These are phyloP conservation scores for Dillenia turbinata DNA, from an alignment of 164 flowering plant genomes.

Conservation along the genomic window DNA sequence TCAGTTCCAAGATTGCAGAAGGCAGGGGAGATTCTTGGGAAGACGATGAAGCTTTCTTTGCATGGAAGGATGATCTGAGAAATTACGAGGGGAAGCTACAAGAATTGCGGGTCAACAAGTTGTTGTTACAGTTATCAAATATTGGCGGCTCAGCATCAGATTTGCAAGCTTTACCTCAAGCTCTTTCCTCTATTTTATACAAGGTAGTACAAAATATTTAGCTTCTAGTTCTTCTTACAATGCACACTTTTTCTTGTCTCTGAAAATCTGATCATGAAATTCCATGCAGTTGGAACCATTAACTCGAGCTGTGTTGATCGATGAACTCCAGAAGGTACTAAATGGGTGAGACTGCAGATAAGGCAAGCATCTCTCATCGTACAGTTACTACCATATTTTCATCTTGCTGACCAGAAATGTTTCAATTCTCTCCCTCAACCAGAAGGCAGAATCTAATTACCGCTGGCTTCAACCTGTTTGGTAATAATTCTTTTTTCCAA, in stretches of 20 bases:
- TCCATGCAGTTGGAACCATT: constrained; percentile 50
- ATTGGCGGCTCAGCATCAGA: constrained; percentile 65
- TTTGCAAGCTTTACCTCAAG: constrained; percentile 81
- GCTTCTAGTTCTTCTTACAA: background rate
- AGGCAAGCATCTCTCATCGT: background rate
- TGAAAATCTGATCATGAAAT: background rate
- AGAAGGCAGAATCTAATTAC: too few species aligned
- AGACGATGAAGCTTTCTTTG: constrained; percentile 74
- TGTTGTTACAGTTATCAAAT: constrained; percentile 57
- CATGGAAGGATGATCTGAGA: constrained; percentile 63
- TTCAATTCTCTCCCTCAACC: too few species aligned
- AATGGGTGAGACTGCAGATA: constrained; percentile 7
- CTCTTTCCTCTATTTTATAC: constrained; percentile 72
- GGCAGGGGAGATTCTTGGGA: constrained; percentile 53
- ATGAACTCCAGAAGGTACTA: constrained; percentile 40
- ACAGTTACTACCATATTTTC: background rate
- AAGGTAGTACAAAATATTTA: constrained; percentile 44
- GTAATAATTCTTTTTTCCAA: too few species aligned
- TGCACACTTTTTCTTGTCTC: background rate
- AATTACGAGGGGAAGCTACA: constrained; percentile 66
- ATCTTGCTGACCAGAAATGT: background rate
- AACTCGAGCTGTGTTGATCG: constrained; percentile 25
- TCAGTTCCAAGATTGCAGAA: constrained; percentile 32
- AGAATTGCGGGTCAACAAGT: constrained; percentile 73
- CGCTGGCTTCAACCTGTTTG: too few species aligned